Conservation (phyloP, 306 rosid species). For the Vigna mungo region DNA sequence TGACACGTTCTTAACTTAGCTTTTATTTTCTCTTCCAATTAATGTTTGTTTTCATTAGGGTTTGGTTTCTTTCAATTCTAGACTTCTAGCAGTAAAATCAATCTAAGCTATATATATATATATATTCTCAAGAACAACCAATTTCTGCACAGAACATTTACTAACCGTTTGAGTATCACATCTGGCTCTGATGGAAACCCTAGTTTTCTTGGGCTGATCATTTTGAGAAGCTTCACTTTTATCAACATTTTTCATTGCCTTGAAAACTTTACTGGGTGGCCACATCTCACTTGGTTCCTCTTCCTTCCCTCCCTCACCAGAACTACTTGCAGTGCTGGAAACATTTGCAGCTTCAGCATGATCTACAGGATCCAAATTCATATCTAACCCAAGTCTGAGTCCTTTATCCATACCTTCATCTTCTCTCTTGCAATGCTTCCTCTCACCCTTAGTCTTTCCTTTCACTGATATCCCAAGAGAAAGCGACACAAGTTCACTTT, state of each 20-base stretch:
- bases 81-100: neutral
- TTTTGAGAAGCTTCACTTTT: constrained; percentile 52
- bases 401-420: constrained; percentile 31
- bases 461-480: constrained; percentile 57
- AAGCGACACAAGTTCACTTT: constrained; percentile 61
- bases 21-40: neutral
- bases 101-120: neutral
- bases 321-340: constrained; percentile 33
- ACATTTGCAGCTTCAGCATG: constrained; percentile 19
- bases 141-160: neutral
- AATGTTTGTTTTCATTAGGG: neutral
- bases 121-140: neutral
- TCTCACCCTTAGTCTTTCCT: neutral
- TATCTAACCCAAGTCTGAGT: constrained; percentile 62
- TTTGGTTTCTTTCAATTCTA: neutral
- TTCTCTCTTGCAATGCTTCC: neutral
- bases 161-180: constrained; percentile 77
- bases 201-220: constrained; percentile 60
- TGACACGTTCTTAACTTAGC: neutral
- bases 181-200: constrained; percentile 79
- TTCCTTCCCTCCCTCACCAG: constrained; percentile 46
- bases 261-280: constrained; percentile 57
- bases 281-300: constrained; percentile 47
- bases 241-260: constrained; percentile 46
- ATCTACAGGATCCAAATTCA: constrained; percentile 41